Conservation (phyloP, 805 yeast species). For the Suhomyces sp. region DNA sequence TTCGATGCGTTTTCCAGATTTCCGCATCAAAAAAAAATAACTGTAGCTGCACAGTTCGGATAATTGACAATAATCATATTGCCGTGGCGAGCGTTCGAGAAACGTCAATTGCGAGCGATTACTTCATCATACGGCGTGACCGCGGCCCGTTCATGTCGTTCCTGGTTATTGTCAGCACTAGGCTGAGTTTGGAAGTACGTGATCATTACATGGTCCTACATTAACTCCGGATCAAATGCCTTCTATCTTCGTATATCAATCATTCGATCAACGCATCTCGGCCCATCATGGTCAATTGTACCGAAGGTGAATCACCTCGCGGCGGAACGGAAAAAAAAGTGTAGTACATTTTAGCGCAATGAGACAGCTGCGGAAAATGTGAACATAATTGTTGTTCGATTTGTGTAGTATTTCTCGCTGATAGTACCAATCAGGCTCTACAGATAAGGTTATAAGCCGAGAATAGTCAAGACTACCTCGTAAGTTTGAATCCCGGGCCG, state of each 20-base stretch:
- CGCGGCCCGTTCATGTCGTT: neutral
- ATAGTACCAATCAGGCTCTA: neutral
- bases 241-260: neutral
- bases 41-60: neutral
- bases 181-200: neutral
- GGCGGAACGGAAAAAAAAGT: neutral
- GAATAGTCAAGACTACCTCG: neutral
- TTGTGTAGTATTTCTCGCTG: neutral
- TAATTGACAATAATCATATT: neutral
- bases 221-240: neutral
- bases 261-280: neutral
- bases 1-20: slow-evolving; percentile 2
- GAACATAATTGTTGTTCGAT: neutral
- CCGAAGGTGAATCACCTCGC: neutral
- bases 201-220: neutral
- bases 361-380: neutral
- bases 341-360: neutral
- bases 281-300: neutral
- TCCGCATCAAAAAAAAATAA: neutral
- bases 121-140: neutral
- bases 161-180: neutral
- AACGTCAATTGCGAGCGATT: neutral
- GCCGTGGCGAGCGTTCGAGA: neutral
- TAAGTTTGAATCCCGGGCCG: neutral
- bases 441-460: neutral